phyloP scores from a whole-genome alignment of 1,284 basidiomycete species.

The Puccinia brachypodii region DNA sequence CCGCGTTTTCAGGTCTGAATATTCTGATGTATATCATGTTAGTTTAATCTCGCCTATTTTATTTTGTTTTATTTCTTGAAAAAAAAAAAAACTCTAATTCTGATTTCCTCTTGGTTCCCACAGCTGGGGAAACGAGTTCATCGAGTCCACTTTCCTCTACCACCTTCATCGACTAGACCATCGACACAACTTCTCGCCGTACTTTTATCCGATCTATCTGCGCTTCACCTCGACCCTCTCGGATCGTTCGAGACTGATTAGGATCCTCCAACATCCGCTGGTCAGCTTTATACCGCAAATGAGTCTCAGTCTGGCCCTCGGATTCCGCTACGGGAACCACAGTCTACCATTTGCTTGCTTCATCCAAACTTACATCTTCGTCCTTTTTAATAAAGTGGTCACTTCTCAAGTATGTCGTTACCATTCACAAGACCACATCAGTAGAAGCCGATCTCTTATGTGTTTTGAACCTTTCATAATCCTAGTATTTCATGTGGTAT shows the following conservation, averaged over 20 bases:
- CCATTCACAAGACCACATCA: not conserved
- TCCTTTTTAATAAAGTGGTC: constrained; percentile 96
- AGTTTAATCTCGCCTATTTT: constrained; percentile 56
- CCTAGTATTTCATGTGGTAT: constrained; percentile 98
- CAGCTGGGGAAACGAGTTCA: constrained; percentile 87
- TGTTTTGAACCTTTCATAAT: not conserved
- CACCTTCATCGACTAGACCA: constrained; percentile 88
- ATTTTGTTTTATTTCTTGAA: not conserved
- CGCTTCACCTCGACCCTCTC: constrained; percentile 50
- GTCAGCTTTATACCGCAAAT: constrained; percentile 68
- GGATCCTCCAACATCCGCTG: constrained; percentile 54
- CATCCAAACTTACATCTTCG: constrained; percentile 84
- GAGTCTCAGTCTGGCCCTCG: constrained; percentile 66
- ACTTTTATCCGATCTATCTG: constrained; percentile 92
- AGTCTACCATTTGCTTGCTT: constrained; percentile 80
- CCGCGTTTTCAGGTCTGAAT: constrained; percentile 70
- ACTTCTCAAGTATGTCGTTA: constrained; percentile 76
- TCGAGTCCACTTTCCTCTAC: constrained; percentile 90
- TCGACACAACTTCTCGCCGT: constrained; percentile 96
- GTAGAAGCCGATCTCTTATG: not conserved
- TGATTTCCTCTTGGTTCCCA: not conserved
- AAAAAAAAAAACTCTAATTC: constrained; percentile 4
- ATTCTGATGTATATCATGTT: constrained; percentile 73
- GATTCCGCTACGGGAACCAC: constrained; percentile 66
- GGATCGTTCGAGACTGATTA: not conserved